Evolutionary conservation across 108 stramenopile genomes (phyloP).

Genomic region (Thalassiosira profunda): DNA sequence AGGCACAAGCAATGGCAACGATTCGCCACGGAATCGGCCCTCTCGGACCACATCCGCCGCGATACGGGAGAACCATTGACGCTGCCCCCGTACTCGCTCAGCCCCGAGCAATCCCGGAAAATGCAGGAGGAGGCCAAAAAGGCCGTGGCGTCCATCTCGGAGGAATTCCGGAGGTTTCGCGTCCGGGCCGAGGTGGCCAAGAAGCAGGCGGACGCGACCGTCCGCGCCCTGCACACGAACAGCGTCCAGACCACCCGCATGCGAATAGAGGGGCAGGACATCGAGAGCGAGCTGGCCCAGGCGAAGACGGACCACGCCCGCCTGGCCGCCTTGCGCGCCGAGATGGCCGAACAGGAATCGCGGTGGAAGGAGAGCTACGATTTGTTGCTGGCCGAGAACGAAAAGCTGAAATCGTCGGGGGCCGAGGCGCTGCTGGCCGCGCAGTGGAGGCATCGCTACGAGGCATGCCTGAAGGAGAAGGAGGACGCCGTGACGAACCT

Average conservation of each 20-base stretch:
- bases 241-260: constrained; percentile 68
- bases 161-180: constrained; percentile 90
- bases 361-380: constrained; percentile 94
- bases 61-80: constrained; percentile 89
- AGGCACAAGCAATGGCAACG: constrained; percentile 74
- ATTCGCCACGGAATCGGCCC: constrained; percentile 71
- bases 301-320: constrained; percentile 56
- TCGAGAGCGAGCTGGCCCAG: constrained; percentile 59
- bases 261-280: constrained; percentile 23
- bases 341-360: constrained; percentile 83
- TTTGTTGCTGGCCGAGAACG: constrained; percentile 80
- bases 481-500: constrained; percentile 74
- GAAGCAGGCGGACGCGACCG: constrained; percentile 80
- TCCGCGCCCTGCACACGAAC: constrained; percentile 77
- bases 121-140: constrained; percentile 68
- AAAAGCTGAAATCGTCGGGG: constrained; percentile 81
- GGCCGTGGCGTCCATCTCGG: constrained; percentile 68
- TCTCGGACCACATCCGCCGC: constrained; percentile 81
- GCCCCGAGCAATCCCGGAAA: constrained; percentile 77
- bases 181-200: constrained; percentile 81
- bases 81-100: constrained; percentile 79
- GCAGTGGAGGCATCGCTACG: constrained; percentile 95
- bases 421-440: constrained; percentile 91
- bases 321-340: constrained; percentile 56
- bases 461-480: constrained; percentile 82